Percentiles rank a stretch among this genome's conserved stretches.
phyloP scores from a whole-genome alignment of 148 eudicot genomes.

The Vaccinium vitisidaea region DNA sequence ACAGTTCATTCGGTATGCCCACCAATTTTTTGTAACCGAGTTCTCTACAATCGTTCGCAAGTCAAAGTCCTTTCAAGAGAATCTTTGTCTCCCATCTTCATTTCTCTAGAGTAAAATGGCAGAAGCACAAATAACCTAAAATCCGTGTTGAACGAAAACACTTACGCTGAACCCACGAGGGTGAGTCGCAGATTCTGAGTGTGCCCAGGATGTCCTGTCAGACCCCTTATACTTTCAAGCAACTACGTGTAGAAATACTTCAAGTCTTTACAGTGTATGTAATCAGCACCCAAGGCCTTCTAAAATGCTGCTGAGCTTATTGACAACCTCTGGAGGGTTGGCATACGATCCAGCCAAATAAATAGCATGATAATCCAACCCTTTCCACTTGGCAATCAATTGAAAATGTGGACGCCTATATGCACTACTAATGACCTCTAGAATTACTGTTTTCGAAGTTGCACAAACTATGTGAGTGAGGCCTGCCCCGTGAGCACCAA shows the following conservation, averaged over 20 bases:
- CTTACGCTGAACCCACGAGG: not conserved
- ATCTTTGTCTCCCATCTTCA: not conserved
- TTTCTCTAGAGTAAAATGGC: not conserved
- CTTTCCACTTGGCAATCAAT: slow-evolving; percentile 83
- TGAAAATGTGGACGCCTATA: slow-evolving; percentile 85
- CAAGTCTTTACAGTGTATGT: not conserved
- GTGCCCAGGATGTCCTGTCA: not conserved
- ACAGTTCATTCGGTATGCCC: not conserved
- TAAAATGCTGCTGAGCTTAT: slow-evolving; percentile 52
- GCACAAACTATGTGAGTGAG: slow-evolving; percentile 94
- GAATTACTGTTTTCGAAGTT: slow-evolving; percentile 55
- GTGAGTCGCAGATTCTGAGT: not conserved
- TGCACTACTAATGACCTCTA: slow-evolving; percentile 80
- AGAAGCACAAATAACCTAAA: not conserved
- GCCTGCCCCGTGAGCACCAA: slow-evolving; percentile 99
- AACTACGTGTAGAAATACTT: not conserved
- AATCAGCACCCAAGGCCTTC: slow-evolving; percentile 63
- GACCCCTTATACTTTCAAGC: not conserved
- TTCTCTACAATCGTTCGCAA: not conserved
- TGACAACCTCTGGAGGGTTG: slow-evolving; percentile 55
- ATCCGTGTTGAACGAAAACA: not conserved
- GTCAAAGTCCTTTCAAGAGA: not conserved
- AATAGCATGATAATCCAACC: slow-evolving; percentile 77
- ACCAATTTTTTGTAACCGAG: not conserved
- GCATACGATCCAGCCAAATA: slow-evolving; percentile 64